Evolutionary conservation across 352 stramenopile genomes (phyloP), one percentile per base, ranked within the genome.

Genomic region (Pythium rishiriense): DNA sequence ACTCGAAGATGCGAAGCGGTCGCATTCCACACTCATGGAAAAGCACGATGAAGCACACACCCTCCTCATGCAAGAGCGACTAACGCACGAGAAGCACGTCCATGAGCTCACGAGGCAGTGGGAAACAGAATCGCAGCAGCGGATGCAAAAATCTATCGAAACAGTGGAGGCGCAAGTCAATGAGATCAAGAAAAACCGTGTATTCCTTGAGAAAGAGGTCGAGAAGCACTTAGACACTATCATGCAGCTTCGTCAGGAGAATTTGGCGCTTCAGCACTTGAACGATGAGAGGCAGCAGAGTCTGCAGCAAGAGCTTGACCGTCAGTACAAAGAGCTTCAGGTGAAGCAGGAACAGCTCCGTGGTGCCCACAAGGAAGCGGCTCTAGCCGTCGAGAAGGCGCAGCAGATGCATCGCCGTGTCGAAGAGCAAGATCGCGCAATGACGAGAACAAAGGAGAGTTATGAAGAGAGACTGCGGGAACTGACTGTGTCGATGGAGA

Each of bases 141-240:
- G 83, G 4, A 68, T 91, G 7, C 71, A 91, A 33, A 84, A 81
- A 17, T 72, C 80, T 0, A 70, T 93, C 0, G 62, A 66, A 1
- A 73, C 70, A 0, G 74, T 93, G 7, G 80, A 93, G 59, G 70
- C 65, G 4, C 83, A 93, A 66, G 65, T 92, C 4, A 77, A 75
- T 0, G 86, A 88, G 19, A 75, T 91, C 58, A 88, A 88, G 55
- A 81, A 85, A 45, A 74, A 68, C 2, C 76, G 85, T 1, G 43
- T 83, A 33, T 66, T 81, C 43, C 64, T 92, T 22, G 81, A 93
- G 56, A 69, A 69, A 22, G 83, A 93, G 42, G 77, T 91, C 1
- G 81, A 85, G 57, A 88, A 79, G 49, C 79, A 89, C 47, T 52
- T 81, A 26, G 62, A 76, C n/a, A 79, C 68, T 3, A 79, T 90